A percentile compares a stretch with the other conserved stretches of the same genome.
Evolutionary conservation across 2,329 filamentous ascomycete genomes (phyloP).

Genomic region (Fusarium praegraminearum): DNA sequence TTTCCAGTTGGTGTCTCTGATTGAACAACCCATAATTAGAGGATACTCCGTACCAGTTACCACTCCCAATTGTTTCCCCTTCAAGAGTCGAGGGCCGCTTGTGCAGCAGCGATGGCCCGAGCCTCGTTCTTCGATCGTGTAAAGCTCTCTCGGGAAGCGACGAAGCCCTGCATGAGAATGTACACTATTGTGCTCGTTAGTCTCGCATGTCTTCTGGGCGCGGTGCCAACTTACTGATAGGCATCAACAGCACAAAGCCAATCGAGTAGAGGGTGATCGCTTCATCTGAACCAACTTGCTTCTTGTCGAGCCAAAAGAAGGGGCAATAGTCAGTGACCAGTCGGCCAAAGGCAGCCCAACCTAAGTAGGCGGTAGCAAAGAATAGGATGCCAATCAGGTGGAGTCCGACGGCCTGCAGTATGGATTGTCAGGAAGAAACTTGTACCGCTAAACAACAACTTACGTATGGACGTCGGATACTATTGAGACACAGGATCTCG

Average conservation of each 20-base stretch:
- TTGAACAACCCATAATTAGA: not conserved
- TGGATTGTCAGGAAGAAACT: conserved; percentile 19
- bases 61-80: conserved; percentile 2
- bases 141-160: conserved; percentile 61
- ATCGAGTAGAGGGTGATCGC: conserved; percentile 59
- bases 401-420: conserved; percentile 57
- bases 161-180: conserved; percentile 62
- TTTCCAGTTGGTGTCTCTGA: not conserved
- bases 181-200: conserved; percentile 56
- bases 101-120: conserved; percentile 43
- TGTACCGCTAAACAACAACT: conserved; percentile 32
- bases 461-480: conserved; percentile 64
- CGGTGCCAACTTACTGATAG: conserved; percentile 56
- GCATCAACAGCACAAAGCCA: conserved; percentile 59
- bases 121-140: conserved; percentile 46
- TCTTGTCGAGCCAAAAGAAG: conserved; percentile 65
- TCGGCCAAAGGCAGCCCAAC: conserved; percentile 63
- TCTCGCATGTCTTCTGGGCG: not conserved
- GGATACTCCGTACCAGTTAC: not conserved
- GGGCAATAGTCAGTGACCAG: conserved; percentile 59
- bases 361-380: conserved; percentile 60
- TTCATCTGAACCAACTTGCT: conserved; percentile 57
- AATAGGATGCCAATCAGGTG: conserved; percentile 59
- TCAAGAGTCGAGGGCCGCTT: conserved; percentile 41
- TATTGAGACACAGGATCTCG: conserved; percentile 64